Conservation (phyloP, 345 rosid species). For the Eucalyptus cloeziana region DNA sequence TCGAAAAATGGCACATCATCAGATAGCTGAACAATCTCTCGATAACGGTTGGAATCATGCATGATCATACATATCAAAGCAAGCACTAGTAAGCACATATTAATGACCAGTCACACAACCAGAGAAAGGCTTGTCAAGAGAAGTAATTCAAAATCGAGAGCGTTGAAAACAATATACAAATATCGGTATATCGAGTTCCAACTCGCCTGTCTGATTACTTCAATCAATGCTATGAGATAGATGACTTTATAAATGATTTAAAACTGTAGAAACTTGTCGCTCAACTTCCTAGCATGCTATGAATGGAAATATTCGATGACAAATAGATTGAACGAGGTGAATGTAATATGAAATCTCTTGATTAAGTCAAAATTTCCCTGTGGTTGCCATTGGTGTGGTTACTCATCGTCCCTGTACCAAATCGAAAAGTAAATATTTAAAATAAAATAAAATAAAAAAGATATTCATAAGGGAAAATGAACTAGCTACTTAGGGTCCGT, state of each 20-base stretch:
- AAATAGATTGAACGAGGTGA: rapidly evolving
- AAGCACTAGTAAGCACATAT: background rate
- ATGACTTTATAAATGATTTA: background rate
- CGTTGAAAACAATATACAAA: background rate
- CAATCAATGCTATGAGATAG: background rate
- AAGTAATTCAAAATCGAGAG: background rate
- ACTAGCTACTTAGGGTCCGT: background rate
- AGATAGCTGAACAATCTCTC: rapidly evolving
- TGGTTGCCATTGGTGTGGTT: too few species aligned
- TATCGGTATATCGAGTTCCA: rapidly evolving
- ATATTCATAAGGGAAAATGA: background rate
- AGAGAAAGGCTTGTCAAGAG: background rate
- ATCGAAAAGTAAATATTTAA: too few species aligned
- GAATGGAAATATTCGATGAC: too few species aligned
- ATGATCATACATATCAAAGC: background rate
- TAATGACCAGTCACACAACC: background rate
- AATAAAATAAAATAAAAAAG: too few species aligned
- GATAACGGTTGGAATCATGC: too few species aligned
- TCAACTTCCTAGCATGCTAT: rapidly evolving
- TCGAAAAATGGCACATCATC: background rate
- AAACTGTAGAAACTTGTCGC: background rate
- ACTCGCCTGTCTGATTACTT: rapidly evolving
- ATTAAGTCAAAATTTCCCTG: rapidly evolving
- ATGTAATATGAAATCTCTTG: too few species aligned
- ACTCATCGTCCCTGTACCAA: rapidly evolving